Base-by-base conservation (phyloP, 2,329 filamentous ascomycete genomes). In the Trichoderma sp. region DNA sequence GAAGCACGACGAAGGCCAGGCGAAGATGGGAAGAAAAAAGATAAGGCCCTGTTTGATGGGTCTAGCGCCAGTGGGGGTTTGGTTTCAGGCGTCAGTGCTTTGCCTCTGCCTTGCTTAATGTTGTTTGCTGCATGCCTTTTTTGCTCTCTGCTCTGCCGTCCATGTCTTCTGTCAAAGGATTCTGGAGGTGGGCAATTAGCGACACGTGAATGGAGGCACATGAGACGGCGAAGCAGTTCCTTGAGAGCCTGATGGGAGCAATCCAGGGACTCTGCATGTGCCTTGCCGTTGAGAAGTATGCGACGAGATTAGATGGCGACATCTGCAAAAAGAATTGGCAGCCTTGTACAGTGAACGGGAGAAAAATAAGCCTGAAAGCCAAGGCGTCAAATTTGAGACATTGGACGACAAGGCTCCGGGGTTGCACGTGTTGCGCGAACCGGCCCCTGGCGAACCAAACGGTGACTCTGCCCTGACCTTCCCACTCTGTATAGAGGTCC, bases 41-140 rank as follows among this genome's bases (percentile, higher is more conserved):
- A 69, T 53, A 28, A 62, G 66, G 55, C 66, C 57, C 57, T 68
- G 66, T 36, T 36, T 61, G 57, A 69, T 69, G 66, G 66, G 66
- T 61, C 55, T 34, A 50, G 55, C 47, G 53, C 20, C 30, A 32
- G 59, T 39, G 59, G 57, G 66, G 39, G 39, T 53, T 62, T 62
- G 59, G 66, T 61, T 69, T 58, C 66, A 69, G 66, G 23, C 66
- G 55, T 53, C 66, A 59, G 55, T 59, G 57, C 57, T 34, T 20
- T 59, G 57, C 57, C n/a, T 59, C n/a, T 20, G 17, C 13, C 8
- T 59, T 43, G 39, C 39, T 43, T 43, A 17, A n/a, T 43, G 39
- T n/a, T n/a, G 39, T 43, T 43, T 43, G 17, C 3, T 43, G 39
- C 39, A 36, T 36, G 34, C 6, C 6, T 15, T 36, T 36, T 36